Base-by-base conservation (phyloP, 805 yeast genomes). In the Ogataea zsoltii region DNA sequence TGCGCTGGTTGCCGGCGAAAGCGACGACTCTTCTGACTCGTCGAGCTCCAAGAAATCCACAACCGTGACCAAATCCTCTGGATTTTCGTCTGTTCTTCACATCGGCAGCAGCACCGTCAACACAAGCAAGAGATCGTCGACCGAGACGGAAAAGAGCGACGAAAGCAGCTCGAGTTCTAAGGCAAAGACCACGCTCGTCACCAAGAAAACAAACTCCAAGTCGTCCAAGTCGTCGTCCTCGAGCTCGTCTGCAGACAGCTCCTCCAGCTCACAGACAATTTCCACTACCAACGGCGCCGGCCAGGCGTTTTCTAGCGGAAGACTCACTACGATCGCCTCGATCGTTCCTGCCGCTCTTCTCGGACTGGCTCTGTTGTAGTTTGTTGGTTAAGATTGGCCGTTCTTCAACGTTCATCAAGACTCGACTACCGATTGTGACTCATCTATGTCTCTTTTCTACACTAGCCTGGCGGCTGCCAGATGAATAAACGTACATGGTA, bases 1-100 rank as follows among this genome's bases (percentile, higher is more conserved):
- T 25, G 53, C 58, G 7, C 64, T 76, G 34, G 68, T 64, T 18
- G 49, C 53, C 7, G 29, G 29, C 17, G 23, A 18, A 7, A 38
- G 35, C 30, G 45, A 33, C 30, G 44, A 38, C 3, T 30, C 17
- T 25, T 37, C 30, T 10, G 19, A 11, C 32, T 34, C 54, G 15
- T 38, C 55, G 10, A 38, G 36, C 32, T 23, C 49, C 7, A 21
- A 28, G 12, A 16, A 42, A 31, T 41, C 53, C 14, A 32, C 50
- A 33, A 19, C 51, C 30, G 31, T 48, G 33, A 38, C 41, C 53
- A 33, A 26, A 11, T 18, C 35, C 11, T 15, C 41, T 12, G 39
- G 47, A 4, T 17, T 23, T 14, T 33, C 40, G 3, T 36, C 41
- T 2, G 34, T 36, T 9, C 28, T 36, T n/a, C 35, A 21, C 11